These are phyloP conservation scores for Pezicula neosporulosa DNA, from an alignment of 2,329 filamentous ascomycete genomes.

Conservation along the genomic window DNA sequence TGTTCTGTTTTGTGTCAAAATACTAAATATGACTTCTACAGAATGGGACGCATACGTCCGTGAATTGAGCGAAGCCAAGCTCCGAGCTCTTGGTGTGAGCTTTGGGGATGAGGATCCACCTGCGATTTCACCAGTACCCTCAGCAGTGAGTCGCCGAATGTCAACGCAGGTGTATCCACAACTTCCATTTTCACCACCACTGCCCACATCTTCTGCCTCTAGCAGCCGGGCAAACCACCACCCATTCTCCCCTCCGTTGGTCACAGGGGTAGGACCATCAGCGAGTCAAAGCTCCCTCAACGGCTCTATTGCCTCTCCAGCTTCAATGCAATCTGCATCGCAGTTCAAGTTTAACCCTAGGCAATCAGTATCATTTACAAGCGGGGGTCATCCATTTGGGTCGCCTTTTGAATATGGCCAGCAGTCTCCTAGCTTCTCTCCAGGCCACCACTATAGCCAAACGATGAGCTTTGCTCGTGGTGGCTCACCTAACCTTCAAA, in stretches of 20 bases:
- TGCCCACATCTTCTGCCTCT: conserved; percentile 74
- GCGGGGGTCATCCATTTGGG: conserved; percentile 51
- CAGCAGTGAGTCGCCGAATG: conserved; percentile 61
- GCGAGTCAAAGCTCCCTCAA: conserved; percentile 60
- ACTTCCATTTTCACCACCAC: conserved; percentile 77
- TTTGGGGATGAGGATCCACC: conserved; percentile 69
- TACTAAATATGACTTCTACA: conserved; percentile 1
- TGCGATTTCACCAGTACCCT: conserved; percentile 64
- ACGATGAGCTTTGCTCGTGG: conserved; percentile 47
- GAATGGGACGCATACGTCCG: conserved; percentile 77
- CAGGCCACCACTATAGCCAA: conserved; percentile 50
- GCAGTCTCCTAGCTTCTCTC: conserved; percentile 52
- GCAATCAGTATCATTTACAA: conserved; percentile 67
- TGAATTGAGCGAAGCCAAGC: conserved; percentile 83
- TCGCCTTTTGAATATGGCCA: conserved; percentile 66
- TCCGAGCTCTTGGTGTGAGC: conserved; percentile 85
- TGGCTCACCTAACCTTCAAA: conserved; percentile 62
- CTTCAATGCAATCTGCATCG: conserved; percentile 57
- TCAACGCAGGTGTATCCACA: conserved; percentile 69
- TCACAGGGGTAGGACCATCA: conserved; percentile 55
- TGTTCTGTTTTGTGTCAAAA: background rate
- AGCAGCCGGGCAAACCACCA: conserved; percentile 61
- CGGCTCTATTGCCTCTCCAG: conserved; percentile 67
- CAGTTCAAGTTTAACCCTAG: conserved; percentile 63
- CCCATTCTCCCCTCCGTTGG: conserved; percentile 52